A percentile compares a stretch with the other conserved stretches of the same genome.
Evolutionary conservation across 805 yeast genomes (phyloP).

Genomic region (Ascoidea asiatica): DNA sequence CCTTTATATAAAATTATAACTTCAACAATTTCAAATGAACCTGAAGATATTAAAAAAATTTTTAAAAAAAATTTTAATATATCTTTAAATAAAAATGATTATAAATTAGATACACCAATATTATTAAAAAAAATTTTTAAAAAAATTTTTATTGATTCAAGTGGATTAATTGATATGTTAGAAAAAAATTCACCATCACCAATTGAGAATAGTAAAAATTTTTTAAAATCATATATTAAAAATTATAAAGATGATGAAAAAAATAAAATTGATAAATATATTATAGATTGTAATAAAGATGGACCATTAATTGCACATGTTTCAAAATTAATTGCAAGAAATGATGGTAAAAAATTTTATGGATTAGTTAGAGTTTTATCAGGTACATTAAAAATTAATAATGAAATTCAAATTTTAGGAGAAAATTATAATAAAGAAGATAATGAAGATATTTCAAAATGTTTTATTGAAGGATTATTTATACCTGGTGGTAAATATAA

Average conservation of each 20-base stretch:
- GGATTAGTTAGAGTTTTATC: constrained; percentile 49
- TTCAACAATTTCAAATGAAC: constrained; percentile 39
- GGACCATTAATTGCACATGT: constrained; percentile 39
- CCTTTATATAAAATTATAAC: constrained; percentile 74
- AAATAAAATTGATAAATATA: constrained; percentile 1
- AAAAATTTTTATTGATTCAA: constrained; percentile 36
- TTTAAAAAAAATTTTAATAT: constrained; percentile 38
- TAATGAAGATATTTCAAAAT: constrained; percentile 32
- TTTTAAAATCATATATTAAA: constrained; percentile 6
- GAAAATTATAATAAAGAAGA: constrained; percentile 34
- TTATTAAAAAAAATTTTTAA: constrained; percentile 41
- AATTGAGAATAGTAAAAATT: constrained; percentile 15
- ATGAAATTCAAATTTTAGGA: constrained; percentile 40
- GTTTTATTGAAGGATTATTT: constrained; percentile 27
- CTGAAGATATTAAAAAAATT: constrained; percentile 26
- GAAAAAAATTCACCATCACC: constrained; percentile 24
- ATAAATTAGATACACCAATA: constrained; percentile 42
- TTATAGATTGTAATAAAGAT: constrained; percentile 21
- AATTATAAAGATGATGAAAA: constrained; percentile 7
- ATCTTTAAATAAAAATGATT: constrained; percentile 22
- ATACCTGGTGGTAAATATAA: constrained; percentile 64
- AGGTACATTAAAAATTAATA: constrained; percentile 41
- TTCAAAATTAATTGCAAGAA: constrained; percentile 41
- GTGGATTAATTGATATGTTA: constrained; percentile 41
- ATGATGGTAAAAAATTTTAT: constrained; percentile 37